These are phyloP conservation scores for Monosporascus sp. DNA, from an alignment of 2,329 filamentous ascomycete species.

Conservation along the genomic window DNA sequence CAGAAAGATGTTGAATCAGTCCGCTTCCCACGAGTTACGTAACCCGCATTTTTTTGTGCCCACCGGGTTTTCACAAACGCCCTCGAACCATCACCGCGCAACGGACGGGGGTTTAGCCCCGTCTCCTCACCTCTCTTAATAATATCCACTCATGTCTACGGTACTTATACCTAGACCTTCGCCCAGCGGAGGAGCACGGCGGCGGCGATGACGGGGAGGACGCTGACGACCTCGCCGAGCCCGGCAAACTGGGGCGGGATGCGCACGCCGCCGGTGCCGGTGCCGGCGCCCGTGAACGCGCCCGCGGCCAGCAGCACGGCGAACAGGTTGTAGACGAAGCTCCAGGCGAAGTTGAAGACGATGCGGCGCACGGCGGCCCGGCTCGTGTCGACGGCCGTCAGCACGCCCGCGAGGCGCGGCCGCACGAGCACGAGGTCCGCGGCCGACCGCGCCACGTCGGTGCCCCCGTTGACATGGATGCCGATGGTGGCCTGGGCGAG, in stretches of 20 bases:
- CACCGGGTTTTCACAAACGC: background rate
- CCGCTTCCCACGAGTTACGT: background rate
- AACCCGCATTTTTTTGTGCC: background rate
- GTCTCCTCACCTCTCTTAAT: too few species aligned
- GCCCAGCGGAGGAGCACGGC: constrained; percentile 45
- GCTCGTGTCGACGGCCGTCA: constrained; percentile 52
- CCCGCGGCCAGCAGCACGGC: constrained; percentile 64
- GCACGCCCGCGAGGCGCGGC: constrained; percentile 48
- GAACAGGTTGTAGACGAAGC: constrained; percentile 63
- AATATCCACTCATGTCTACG: too few species aligned
- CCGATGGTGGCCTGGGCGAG: constrained; percentile 67
- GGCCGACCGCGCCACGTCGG: constrained; percentile 60
- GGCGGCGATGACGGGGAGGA: constrained; percentile 61
- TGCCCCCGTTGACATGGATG: constrained; percentile 58
- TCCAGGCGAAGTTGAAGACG: constrained; percentile 66
- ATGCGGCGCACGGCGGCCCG: constrained; percentile 42
- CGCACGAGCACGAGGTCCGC: constrained; percentile 66
- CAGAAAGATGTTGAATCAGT: background rate
- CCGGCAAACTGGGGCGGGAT: constrained; percentile 47
- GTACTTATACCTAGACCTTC: constrained; percentile 16
- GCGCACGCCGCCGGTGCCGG: constrained; percentile 4
- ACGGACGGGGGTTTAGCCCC: too few species aligned
- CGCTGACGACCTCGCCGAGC: constrained; percentile 68
- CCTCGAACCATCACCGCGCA: too few species aligned
- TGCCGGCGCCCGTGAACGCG: constrained; percentile 49